phyloP scores from a whole-genome alignment of 2,329 filamentous ascomycete genomes.

The Colletotrichum tamarilloi region DNA sequence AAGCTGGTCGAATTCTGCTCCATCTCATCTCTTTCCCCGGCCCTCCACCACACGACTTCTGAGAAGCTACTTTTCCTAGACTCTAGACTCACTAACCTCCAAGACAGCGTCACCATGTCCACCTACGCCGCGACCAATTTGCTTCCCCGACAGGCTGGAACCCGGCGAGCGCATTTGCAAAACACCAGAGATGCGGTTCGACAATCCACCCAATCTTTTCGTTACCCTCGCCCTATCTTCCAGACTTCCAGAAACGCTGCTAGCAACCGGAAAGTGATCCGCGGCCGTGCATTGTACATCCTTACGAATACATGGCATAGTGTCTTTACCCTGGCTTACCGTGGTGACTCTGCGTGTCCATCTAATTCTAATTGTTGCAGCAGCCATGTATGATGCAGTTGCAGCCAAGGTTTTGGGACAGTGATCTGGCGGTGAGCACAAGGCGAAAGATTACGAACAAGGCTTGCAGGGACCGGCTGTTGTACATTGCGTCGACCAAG shows the following conservation, averaged over 20 bases:
- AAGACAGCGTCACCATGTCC: constrained; percentile 5
- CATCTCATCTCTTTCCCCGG: constrained; percentile 3
- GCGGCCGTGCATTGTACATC: neutral
- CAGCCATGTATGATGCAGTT: constrained; percentile 25
- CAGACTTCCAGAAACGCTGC: neutral
- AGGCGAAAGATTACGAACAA: constrained; percentile 10
- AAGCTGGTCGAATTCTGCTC: constrained; percentile 3
- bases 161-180: neutral
- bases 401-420: constrained; percentile 27
- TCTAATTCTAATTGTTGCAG: constrained; percentile 2
- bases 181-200: neutral
- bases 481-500: constrained; percentile 16
- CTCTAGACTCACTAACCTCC: neutral
- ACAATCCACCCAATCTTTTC: neutral
- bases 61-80: neutral
- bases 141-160: neutral
- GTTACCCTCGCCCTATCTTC: neutral
- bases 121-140: neutral
- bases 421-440: constrained; percentile 28
- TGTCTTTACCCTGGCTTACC: neutral
- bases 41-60: neutral
- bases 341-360: constrained; percentile 10
- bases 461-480: constrained; percentile 21
- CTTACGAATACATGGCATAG: neutral
- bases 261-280: constrained; percentile 11